These are phyloP conservation scores for Nemania diffusa DNA, from an alignment of 2,329 filamentous ascomycete genomes.

Conservation along the genomic window DNA sequence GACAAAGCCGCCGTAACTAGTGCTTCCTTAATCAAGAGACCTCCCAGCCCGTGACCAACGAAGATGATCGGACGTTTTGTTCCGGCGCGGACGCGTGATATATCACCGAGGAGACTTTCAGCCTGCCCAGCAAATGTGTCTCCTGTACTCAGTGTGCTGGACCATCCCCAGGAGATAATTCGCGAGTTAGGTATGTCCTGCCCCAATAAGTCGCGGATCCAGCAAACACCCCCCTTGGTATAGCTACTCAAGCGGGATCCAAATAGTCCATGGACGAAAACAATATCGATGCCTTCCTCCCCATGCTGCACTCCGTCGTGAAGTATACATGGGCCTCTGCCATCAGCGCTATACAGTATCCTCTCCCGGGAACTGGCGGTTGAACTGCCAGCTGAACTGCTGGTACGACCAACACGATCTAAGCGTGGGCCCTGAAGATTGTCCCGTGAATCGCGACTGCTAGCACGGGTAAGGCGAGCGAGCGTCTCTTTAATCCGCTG, in stretches of 20 bases:
- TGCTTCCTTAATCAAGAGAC: conserved; percentile 48
- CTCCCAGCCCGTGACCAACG: conserved; percentile 47
- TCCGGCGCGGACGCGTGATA: conserved; percentile 41
- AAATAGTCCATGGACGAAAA: conserved; percentile 48
- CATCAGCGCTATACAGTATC: conserved; percentile 41
- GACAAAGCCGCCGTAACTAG: conserved; percentile 47
- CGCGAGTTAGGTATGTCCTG: conserved; percentile 44
- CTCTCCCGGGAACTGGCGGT: conserved; percentile 45
- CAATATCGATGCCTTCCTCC: conserved; percentile 46
- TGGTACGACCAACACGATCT: conserved; percentile 45
- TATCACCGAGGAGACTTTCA: conserved; percentile 44
- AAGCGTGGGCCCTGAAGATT: conserved; percentile 41
- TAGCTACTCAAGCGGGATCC: conserved; percentile 44
- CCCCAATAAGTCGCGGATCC: conserved; percentile 47
- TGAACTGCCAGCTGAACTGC: conserved; percentile 45
- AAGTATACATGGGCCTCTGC: conserved; percentile 43
- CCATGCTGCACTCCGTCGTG: conserved; percentile 40
- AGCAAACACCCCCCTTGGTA: conserved; percentile 45
- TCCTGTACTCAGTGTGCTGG: conserved; percentile 35
- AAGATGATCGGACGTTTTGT: conserved; percentile 49
- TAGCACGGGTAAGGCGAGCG: conserved; percentile 45
- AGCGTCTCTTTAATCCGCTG: conserved; percentile 48
- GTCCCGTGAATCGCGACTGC: conserved; percentile 42
- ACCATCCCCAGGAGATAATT: conserved; percentile 48
- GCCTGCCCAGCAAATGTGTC: conserved; percentile 46